Percentiles rank a stretch among this genome's conserved stretches.
Evolutionary conservation across 139 green algal species (phyloP).

Genomic region (Yamagishiella unicocca): DNA sequence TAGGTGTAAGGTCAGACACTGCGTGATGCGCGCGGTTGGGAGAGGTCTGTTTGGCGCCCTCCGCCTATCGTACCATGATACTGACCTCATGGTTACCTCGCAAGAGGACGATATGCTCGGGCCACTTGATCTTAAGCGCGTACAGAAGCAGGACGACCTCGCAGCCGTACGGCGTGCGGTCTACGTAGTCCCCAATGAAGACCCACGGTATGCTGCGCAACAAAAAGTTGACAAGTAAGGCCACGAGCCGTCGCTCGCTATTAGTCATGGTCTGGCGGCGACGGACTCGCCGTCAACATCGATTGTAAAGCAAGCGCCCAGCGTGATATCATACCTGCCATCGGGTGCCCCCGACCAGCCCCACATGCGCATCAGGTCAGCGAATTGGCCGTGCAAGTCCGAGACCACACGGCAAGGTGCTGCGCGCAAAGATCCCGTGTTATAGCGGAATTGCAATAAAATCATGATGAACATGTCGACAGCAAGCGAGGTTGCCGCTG

Average conservation of each 20-base stretch:
- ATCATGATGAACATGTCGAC: too few relatives aligned
- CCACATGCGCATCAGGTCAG: slow-evolving; percentile 15
- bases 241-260: too few relatives aligned
- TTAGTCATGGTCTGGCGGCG: too few relatives aligned
- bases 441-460: too few relatives aligned
- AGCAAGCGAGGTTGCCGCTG: background rate
- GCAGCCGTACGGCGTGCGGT: background rate
- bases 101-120: slow-evolving; percentile 10
- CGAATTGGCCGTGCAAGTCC: slow-evolving; percentile 24
- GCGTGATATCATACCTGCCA: too few relatives aligned
- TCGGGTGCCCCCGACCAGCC: background rate
- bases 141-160: slow-evolving; percentile 19
- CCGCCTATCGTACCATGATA: too few relatives aligned
- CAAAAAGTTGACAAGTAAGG: too few relatives aligned
- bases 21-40: too few relatives aligned
- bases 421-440: background rate
- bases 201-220: slow-evolving; percentile 27
- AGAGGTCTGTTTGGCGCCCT: too few relatives aligned
- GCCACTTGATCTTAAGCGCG: slow-evolving; percentile 32
- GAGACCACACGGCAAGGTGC: slow-evolving; percentile 8
- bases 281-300: too few relatives aligned
- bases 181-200: slow-evolving; percentile 34
- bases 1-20: too few relatives aligned
- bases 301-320: too few relatives aligned
- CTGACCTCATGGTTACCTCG: slow-evolving; percentile 27